Evolutionary conservation across 2,329 filamentous ascomycete species (phyloP).

Genomic region (Aspergillus sp.): DNA sequence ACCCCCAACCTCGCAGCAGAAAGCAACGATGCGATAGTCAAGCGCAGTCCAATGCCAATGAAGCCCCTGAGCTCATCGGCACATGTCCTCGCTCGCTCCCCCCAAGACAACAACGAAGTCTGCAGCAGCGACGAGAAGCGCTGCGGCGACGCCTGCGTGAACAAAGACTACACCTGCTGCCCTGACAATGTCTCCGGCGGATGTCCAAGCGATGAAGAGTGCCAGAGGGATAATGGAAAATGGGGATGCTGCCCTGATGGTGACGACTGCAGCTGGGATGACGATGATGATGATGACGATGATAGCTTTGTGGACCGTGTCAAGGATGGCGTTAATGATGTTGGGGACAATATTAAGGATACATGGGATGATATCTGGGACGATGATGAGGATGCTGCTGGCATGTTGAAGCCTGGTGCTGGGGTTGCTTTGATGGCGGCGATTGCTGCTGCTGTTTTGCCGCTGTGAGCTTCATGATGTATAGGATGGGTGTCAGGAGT

Average conservation of each 20-base stretch:
- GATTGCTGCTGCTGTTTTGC: not conserved
- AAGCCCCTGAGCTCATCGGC: not conserved
- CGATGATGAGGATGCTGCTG: slow-evolving; percentile 8
- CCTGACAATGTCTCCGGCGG: not conserved
- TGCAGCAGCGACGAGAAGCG: not conserved
- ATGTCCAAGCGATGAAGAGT: slow-evolving; percentile 4
- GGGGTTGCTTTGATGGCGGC: not conserved
- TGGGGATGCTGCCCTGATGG: slow-evolving; percentile 9
- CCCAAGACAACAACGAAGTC: not conserved
- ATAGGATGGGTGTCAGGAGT: too few species aligned
- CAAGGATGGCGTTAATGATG: not conserved
- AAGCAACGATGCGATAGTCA: not conserved
- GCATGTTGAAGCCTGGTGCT: slow-evolving; percentile 3
- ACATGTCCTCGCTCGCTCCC: not conserved
- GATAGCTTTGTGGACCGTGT: not conserved
- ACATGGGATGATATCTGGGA: not conserved
- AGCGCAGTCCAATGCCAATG: not conserved
- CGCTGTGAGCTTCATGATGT: not conserved
- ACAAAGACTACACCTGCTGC: slow-evolving; percentile 4
- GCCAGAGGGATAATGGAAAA: not conserved
- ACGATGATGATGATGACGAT: slow-evolving; percentile 4
- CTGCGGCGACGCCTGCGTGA: slow-evolving; percentile 5
- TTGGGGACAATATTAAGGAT: not conserved
- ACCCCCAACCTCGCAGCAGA: slow-evolving; percentile 1
- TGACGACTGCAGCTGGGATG: slow-evolving; percentile 1